These are phyloP conservation scores for Exophiala sp. DNA, from an alignment of 2,329 filamentous ascomycete genomes.

Conservation along the genomic window DNA sequence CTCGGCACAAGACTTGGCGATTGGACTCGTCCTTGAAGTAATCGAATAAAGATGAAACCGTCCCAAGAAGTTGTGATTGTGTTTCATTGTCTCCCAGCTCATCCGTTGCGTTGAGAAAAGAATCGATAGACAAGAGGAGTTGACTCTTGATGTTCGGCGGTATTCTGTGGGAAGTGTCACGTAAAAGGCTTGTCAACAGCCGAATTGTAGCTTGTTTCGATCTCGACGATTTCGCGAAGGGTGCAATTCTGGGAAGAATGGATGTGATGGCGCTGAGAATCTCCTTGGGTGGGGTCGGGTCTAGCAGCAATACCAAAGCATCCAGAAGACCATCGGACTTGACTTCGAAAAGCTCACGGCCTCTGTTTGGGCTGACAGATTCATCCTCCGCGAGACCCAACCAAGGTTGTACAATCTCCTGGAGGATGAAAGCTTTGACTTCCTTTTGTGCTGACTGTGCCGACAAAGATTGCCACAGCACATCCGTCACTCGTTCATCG, in stretches of 20 bases:
- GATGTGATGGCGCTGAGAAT: slow-evolving; percentile 20
- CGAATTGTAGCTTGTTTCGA: slow-evolving; percentile 14
- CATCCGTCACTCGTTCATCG: slow-evolving; percentile 58
- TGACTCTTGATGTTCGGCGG: slow-evolving; percentile 24
- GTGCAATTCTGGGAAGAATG: slow-evolving; percentile 20
- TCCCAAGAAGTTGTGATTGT: slow-evolving; percentile 65
- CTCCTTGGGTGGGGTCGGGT: slow-evolving; percentile 19
- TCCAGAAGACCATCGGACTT: slow-evolving; percentile 57
- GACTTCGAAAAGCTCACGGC: slow-evolving; percentile 9
- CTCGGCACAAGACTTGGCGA: slow-evolving; percentile 68
- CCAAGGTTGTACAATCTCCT: slow-evolving; percentile 61
- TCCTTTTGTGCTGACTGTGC: slow-evolving; percentile 76
- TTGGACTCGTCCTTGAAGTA: slow-evolving; percentile 83
- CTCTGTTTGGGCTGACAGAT: slow-evolving; percentile 55
- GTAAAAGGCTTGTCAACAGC: slow-evolving; percentile 43
- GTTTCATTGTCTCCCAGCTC: slow-evolving; percentile 50
- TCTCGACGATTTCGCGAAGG: slow-evolving; percentile 15
- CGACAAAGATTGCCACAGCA: slow-evolving; percentile 68
- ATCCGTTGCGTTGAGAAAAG: slow-evolving; percentile 10
- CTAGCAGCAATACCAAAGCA: slow-evolving; percentile 75
- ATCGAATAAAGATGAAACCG: slow-evolving; percentile 77
- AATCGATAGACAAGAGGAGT: slow-evolving; percentile 18
- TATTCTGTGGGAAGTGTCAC: slow-evolving; percentile 10
- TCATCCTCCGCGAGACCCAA: slow-evolving; percentile 38
- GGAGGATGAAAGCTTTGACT: slow-evolving; percentile 77